A percentile compares a stretch with the other conserved stretches of the same genome.
These are phyloP conservation scores for Cyberlindnera saturnus DNA, from an alignment of 805 yeast genomes.

Conservation along the genomic window DNA sequence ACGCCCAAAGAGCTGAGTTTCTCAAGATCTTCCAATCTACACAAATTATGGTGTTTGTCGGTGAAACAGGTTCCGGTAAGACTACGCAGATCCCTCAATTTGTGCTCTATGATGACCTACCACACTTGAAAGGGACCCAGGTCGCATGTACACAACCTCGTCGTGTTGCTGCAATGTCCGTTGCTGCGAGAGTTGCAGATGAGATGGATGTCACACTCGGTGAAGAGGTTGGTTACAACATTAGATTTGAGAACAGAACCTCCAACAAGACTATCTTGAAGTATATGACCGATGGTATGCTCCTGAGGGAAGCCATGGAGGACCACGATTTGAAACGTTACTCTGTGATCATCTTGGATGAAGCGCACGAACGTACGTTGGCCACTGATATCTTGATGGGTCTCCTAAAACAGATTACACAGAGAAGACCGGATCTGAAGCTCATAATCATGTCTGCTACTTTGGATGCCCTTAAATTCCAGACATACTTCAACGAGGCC, in stretches of 20 bases:
- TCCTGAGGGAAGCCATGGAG: constrained; percentile 94
- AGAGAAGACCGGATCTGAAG: constrained; percentile 81
- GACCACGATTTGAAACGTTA: constrained; percentile 78
- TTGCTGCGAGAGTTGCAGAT: constrained; percentile 94
- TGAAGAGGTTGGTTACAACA: constrained; percentile 90
- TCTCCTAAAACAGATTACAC: constrained; percentile 72
- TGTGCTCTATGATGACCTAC: constrained; percentile 84
- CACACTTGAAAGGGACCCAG: constrained; percentile 74
- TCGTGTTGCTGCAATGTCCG: constrained; percentile 98
- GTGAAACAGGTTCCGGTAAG: constrained; percentile 99
- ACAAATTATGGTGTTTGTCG: constrained; percentile 96
- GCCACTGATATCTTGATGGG: constrained; percentile 98
- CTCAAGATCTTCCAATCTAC: constrained; percentile 74
- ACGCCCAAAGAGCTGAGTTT: constrained; percentile 87
- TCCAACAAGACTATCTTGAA: constrained; percentile 74
- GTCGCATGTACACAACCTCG: constrained; percentile 97
- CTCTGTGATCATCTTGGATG: constrained; percentile 90
- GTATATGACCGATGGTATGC: constrained; percentile 99
- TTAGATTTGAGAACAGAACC: constrained; percentile 90
- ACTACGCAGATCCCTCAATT: constrained; percentile 98
- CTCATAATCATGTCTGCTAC: constrained; percentile 97
- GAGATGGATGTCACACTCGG: constrained; percentile 94
- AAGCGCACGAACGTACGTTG: constrained; percentile 96
- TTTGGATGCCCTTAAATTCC: constrained; percentile 94
- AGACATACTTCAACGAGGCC: constrained; percentile 80